Conservation (phyloP, 495 filamentous ascomycete genomes). For the Xylaria nigripes region DNA sequence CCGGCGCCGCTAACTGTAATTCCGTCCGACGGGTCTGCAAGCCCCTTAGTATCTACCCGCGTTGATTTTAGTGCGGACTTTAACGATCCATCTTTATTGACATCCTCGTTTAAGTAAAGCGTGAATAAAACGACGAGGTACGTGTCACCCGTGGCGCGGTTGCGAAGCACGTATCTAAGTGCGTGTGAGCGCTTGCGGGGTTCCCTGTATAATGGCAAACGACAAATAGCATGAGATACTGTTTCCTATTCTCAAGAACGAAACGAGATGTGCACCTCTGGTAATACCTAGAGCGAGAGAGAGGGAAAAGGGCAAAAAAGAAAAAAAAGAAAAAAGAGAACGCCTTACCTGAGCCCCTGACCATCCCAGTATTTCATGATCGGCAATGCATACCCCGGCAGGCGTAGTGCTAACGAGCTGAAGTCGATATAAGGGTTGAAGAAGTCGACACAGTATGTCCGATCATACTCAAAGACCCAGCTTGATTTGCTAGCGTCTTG, state of each 20-base stretch:
- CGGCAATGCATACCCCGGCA: slow-evolving; percentile 71
- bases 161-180: slow-evolving; percentile 81
- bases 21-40: not conserved
- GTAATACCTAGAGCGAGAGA: slow-evolving; percentile 9
- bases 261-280: not conserved
- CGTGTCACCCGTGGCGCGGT: slow-evolving; percentile 56
- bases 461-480: slow-evolving; percentile 42
- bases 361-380: slow-evolving; percentile 78
- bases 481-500: slow-evolving; percentile 40
- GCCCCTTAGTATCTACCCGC: not conserved
- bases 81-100: slow-evolving; percentile 50
- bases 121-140: slow-evolving; percentile 77
- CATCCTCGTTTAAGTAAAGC: slow-evolving; percentile 54
- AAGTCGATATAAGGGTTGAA: slow-evolving; percentile 91
- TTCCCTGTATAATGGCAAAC: slow-evolving; percentile 10
- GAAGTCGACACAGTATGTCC: slow-evolving; percentile 70
- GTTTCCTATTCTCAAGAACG: not conserved
- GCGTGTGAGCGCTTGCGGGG: slow-evolving; percentile 50
- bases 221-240: slow-evolving; percentile 5
- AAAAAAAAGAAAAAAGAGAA: not conserved
- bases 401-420: slow-evolving; percentile 61
- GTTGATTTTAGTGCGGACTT: slow-evolving; percentile 32
- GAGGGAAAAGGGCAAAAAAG: not conserved
- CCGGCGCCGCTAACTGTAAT: not conserved
- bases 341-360: slow-evolving; percentile 45